These are phyloP conservation scores for Xylaria sp. DNA, from an alignment of 2,329 filamentous ascomycete genomes.

Conservation along the genomic window DNA sequence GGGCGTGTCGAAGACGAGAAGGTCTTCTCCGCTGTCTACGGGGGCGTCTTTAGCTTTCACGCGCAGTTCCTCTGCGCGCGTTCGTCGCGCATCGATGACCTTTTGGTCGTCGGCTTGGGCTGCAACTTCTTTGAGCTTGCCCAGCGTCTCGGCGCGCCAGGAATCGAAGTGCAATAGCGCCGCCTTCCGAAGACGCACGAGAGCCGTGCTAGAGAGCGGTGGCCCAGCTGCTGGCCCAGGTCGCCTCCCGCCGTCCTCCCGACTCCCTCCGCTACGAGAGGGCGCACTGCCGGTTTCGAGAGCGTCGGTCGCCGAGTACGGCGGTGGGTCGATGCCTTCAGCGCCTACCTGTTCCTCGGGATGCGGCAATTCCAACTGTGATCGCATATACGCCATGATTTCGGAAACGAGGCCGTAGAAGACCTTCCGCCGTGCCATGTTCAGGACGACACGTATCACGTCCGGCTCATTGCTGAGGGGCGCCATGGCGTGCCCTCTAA, in stretches of 20 bases:
- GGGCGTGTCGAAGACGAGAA: constrained; percentile 48
- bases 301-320: constrained; percentile 28
- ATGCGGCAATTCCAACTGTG: constrained; percentile 52
- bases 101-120: constrained; percentile 55
- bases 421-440: constrained; percentile 56
- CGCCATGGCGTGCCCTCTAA: constrained; percentile 50
- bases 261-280: constrained; percentile 6
- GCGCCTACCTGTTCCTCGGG: constrained; percentile 4
- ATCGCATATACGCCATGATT: constrained; percentile 60
- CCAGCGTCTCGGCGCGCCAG: constrained; percentile 77
- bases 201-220: constrained; percentile 34
- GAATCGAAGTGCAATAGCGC: constrained; percentile 73
- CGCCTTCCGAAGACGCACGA: constrained; percentile 51
- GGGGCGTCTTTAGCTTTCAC: constrained; percentile 44
- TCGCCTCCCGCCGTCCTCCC: background rate
- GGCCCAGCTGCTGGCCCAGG: constrained; percentile 5
- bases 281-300: constrained; percentile 25
- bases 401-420: constrained; percentile 57
- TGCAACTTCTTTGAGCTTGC: constrained; percentile 71
- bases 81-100: constrained; percentile 53
- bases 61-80: constrained; percentile 51
- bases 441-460: constrained; percentile 60
- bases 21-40: constrained; percentile 46
- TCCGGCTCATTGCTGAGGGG: constrained; percentile 60
- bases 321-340: constrained; percentile 22